A percentile compares a stretch with the other conserved stretches of the same genome.
Evolutionary conservation across 1,139 yeast species (phyloP).

Genomic region (Ashbya aceris): DNA sequence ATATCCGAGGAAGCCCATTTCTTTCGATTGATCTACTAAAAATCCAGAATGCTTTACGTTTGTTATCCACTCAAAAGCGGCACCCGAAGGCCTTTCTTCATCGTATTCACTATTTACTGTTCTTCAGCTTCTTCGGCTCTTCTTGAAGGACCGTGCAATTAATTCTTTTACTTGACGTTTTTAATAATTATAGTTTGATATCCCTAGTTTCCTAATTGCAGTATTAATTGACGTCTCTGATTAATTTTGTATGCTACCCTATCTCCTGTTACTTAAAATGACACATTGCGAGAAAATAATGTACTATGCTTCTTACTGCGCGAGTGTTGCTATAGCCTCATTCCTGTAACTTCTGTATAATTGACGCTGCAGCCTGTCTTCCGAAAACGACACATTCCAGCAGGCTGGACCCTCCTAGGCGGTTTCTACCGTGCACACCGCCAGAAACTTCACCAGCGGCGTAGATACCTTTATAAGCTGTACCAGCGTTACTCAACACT

Average conservation of each 20-base stretch:
- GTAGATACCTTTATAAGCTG: conserved; percentile 49
- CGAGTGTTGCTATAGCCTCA: too few relatives aligned
- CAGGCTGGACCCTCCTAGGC: conserved; percentile 69
- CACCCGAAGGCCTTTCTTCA: too few relatives aligned
- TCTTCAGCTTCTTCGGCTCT: too few relatives aligned
- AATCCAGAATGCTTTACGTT: too few relatives aligned
- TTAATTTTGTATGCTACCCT: neutral
- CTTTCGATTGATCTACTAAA: too few relatives aligned
- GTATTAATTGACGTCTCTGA: neutral
- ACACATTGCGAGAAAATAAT: too few relatives aligned
- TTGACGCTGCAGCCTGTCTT: conserved; percentile 34
- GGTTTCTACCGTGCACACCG: conserved; percentile 73
- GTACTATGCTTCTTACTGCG: too few relatives aligned
- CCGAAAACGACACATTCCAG: conserved; percentile 81
- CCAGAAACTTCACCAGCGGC: conserved; percentile 82
- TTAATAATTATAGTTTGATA: neutral
- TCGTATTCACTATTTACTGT: too few relatives aligned
- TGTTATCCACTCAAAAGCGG: too few relatives aligned
- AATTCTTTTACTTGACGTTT: too few relatives aligned
- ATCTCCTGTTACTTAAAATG: neutral
- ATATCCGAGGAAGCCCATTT: too few relatives aligned
- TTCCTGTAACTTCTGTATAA: conserved; percentile 10
- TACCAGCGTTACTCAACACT: conserved; percentile 39
- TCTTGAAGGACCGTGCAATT: too few relatives aligned
- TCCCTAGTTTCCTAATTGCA: neutral